A percentile compares a stretch with the other conserved stretches of the same genome.
phyloP scores from a whole-genome alignment of 1,139 yeast species.

The Yamadazyma blattariae region DNA sequence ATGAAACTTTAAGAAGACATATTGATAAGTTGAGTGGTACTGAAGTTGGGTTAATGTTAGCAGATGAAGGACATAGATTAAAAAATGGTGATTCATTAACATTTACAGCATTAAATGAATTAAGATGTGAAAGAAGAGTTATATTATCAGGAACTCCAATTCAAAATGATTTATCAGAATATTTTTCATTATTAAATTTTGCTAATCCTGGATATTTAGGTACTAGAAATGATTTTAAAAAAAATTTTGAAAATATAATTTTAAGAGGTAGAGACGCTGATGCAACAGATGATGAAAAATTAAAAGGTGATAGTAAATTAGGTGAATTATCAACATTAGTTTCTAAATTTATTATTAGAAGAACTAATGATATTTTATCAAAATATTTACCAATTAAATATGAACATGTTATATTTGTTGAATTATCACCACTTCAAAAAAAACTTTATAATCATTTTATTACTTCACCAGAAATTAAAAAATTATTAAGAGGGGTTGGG shows the following conservation, averaged over 20 bases:
- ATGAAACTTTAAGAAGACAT: conserved; percentile 88
- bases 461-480: conserved; percentile 75
- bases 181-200: conserved; percentile 84
- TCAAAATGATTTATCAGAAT: conserved; percentile 93
- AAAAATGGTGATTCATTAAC: conserved; percentile 95
- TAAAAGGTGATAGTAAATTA: conserved; percentile 69
- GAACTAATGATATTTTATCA: conserved; percentile 92
- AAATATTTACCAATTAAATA: conserved; percentile 93
- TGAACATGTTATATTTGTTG: conserved; percentile 92
- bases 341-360: conserved; percentile 85
- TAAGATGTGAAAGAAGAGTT: conserved; percentile 84
- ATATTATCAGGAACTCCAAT: conserved; percentile 97
- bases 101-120: conserved; percentile 79
- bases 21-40: conserved; percentile 73
- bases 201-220: conserved; percentile 96
- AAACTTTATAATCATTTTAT: conserved; percentile 71
- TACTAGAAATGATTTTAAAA: conserved; percentile 76
- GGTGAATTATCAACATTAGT: conserved; percentile 73
- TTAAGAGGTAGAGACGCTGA: conserved; percentile 86
- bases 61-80: conserved; percentile 96
- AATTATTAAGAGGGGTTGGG: conserved; percentile 65
- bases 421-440: conserved; percentile 75
- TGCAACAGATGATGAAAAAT: conserved; percentile 78
- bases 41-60: conserved; percentile 83
- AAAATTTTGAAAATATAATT: conserved; percentile 78